A percentile compares a stretch with the other conserved stretches of the same genome.
phyloP scores from a whole-genome alignment of 2,329 filamentous ascomycete species.

The Colletotrichum tropicale region DNA sequence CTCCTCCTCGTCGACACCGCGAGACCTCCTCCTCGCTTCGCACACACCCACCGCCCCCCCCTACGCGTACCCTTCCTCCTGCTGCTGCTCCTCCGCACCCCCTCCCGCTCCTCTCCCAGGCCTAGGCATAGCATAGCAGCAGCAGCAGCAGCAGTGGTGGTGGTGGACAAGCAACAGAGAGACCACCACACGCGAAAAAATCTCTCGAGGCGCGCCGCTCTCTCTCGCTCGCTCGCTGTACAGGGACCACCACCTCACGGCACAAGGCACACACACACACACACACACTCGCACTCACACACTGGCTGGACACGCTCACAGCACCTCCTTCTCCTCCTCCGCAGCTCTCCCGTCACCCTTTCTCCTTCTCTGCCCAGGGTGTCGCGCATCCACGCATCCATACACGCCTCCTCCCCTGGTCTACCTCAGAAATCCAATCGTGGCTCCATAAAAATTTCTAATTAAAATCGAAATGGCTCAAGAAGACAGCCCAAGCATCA shows the following conservation, averaged over 20 bases:
- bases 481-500: slow-evolving; percentile 24
- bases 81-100: slow-evolving; percentile 16
- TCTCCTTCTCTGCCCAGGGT: slow-evolving; percentile 15
- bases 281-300: background rate
- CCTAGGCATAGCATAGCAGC: background rate
- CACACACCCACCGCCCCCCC: slow-evolving; percentile 8
- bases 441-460: slow-evolving; percentile 43
- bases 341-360: background rate
- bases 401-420: slow-evolving; percentile 28
- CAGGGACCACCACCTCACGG: slow-evolving; percentile 10
- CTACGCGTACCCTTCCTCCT: slow-evolving; percentile 20
- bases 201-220: slow-evolving; percentile 4
- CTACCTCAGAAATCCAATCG: slow-evolving; percentile 33
- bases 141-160: slow-evolving; percentile 1
- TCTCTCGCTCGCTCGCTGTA: background rate
- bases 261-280: background rate
- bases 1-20: background rate
- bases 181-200: background rate
- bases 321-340: background rate
- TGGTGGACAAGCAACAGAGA: background rate
- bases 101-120: background rate
- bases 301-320: background rate
- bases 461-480: slow-evolving; percentile 45
- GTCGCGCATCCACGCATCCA: slow-evolving; percentile 22
- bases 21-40: background rate